Evolutionary conservation across 768 basidiomycete species (phyloP).

Genomic region (Pulveroboletus sp.): DNA sequence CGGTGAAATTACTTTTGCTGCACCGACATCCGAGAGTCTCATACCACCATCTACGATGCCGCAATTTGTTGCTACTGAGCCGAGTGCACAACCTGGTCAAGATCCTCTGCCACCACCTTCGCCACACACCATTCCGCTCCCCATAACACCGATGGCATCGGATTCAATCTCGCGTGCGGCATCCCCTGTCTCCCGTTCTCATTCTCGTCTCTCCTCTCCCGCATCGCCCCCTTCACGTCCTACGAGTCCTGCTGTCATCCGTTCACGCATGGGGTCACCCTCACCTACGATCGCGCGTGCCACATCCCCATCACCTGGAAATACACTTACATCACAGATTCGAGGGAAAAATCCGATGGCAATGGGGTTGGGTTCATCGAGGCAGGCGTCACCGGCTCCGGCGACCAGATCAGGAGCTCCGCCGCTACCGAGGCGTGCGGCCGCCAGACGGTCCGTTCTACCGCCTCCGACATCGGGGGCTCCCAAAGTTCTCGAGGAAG

Average conservation of each 20-base stretch:
- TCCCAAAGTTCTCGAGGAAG: not conserved
- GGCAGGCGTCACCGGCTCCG: constrained; percentile 34
- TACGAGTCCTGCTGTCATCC: constrained; percentile 18
- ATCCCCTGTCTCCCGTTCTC: constrained; percentile 29
- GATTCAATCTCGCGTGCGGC: constrained; percentile 23
- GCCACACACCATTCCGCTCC: constrained; percentile 21
- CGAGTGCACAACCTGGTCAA: constrained; percentile 1
- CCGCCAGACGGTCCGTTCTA: constrained; percentile 41
- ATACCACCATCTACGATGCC: not conserved
- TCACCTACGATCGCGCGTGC: constrained; percentile 9
- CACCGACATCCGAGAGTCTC: constrained; percentile 8
- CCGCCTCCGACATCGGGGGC: constrained; percentile 16
- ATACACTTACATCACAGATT: not conserved
- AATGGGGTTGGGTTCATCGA: constrained; percentile 33
- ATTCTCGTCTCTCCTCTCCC: constrained; percentile 28
- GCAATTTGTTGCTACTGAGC: constrained; percentile 7
- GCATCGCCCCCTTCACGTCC: constrained; percentile 30
- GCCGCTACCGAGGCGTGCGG: constrained; percentile 63
- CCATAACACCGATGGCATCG: constrained; percentile 20
- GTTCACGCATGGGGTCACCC: constrained; percentile 26
- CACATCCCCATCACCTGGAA: constrained; percentile 12
- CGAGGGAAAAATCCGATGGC: constrained; percentile 14
- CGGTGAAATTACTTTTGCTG: constrained; percentile 21
- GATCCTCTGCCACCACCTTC: constrained; percentile 13
- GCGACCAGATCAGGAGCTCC: constrained; percentile 33